These are phyloP conservation scores for Ustilago bromivora DNA, from an alignment of 1,284 basidiomycete species.

Conservation along the genomic window DNA sequence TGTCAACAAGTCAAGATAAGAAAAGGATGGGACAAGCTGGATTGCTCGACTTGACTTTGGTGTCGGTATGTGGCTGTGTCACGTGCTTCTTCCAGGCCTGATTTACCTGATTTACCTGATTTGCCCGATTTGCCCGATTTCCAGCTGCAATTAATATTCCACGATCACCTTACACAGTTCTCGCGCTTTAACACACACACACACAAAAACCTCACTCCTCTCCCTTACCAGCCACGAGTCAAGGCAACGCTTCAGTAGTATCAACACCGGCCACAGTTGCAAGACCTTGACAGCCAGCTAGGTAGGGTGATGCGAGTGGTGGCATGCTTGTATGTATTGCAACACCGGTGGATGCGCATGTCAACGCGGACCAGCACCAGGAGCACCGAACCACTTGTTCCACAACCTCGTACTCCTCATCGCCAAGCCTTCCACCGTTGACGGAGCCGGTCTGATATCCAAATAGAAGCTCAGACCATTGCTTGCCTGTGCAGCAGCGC, in stretches of 20 bases:
- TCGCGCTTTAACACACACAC: too few relatives aligned
- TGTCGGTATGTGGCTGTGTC: too few relatives aligned
- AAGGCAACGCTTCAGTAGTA: too few relatives aligned
- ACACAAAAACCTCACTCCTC: too few relatives aligned
- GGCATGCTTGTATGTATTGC: not conserved
- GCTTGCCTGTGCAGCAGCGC: conserved; percentile 23
- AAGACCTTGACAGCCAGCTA: not conserved
- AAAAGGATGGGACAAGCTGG: too few relatives aligned
- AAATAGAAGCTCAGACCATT: conserved; percentile 80
- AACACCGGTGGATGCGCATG: too few relatives aligned
- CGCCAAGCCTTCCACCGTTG: conserved; percentile 87
- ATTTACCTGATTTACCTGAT: too few relatives aligned
- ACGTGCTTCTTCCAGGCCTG: not conserved
- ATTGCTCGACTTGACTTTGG: too few relatives aligned
- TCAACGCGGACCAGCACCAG: conserved; percentile 31
- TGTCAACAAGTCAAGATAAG: too few relatives aligned
- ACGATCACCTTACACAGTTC: not conserved
- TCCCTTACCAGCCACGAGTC: too few relatives aligned
- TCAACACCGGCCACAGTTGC: not conserved
- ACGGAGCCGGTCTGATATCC: conserved; percentile 91
- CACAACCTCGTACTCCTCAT: conserved; percentile 74
- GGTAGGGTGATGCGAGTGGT: not conserved
- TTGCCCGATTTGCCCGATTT: too few relatives aligned
- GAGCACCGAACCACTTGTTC: conserved; percentile 37
- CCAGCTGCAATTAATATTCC: not conserved